A percentile compares a stretch with the other conserved stretches of the same genome.
These are phyloP conservation scores for Allium sativum DNA, from an alignment of 106 monocot species.

Conservation along the genomic window DNA sequence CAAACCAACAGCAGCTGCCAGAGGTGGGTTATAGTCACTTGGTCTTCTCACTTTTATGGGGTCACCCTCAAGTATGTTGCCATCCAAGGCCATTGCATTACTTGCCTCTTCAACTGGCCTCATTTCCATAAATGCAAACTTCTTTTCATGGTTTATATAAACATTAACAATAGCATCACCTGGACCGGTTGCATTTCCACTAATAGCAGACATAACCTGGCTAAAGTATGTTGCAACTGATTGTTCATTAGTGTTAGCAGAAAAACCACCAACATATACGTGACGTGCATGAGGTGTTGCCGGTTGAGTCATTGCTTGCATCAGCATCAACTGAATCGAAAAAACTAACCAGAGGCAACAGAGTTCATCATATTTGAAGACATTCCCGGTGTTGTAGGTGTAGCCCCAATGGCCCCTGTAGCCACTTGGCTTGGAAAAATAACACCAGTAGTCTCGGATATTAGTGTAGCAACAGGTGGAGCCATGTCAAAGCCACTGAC, in stretches of 20 bases:
- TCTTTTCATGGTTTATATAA: constrained; percentile 97
- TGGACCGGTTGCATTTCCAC: constrained; percentile 90
- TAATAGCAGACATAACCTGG: constrained; percentile 85
- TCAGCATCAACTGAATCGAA: constrained; percentile 14
- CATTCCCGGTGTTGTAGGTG: constrained; percentile 69
- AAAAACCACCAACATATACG: constrained; percentile 92
- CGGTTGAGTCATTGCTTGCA: constrained; percentile 9
- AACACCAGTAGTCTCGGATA: constrained; percentile 41
- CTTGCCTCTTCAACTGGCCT: constrained; percentile 96
- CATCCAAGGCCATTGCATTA: constrained; percentile 98
- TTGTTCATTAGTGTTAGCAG: constrained; percentile 91
- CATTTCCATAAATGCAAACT: constrained; percentile 98
- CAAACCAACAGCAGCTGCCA: constrained; percentile 48
- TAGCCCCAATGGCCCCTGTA: constrained; percentile 60
- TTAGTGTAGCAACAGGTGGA: constrained; percentile 42
- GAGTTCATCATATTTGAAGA: constrained; percentile 56
- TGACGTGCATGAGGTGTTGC: constrained; percentile 93
- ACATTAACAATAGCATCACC: constrained; percentile 98
- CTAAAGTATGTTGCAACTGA: constrained; percentile 81
- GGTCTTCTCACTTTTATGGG: constrained; percentile 84
- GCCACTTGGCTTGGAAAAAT: constrained; percentile 55
- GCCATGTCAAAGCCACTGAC: constrained; percentile 96
- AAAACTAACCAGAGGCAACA: constrained; percentile 43
- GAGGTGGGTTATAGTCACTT: constrained; percentile 62
- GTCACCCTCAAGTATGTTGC: constrained; percentile 90